Evolutionary conservation across 306 rosid species (phyloP), one percentile per base, ranked within the genome.

Genomic region (Macrotyloma uniflorum): DNA sequence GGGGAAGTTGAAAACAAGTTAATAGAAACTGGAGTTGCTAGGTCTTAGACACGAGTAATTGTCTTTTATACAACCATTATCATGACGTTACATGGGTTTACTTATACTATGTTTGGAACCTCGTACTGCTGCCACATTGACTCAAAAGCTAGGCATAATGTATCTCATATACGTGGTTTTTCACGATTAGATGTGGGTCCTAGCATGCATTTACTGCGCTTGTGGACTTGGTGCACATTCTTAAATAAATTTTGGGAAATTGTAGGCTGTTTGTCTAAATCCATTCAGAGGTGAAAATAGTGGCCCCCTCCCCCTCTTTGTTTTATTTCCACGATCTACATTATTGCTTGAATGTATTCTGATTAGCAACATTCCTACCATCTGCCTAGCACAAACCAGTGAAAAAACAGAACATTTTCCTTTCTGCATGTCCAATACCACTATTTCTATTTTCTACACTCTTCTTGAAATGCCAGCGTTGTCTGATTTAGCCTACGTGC

Each of bases 251-350:
- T 62, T 22, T 53, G 23, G 53, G 40, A 64, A 36, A 23, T 47
- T 24, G 50, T 38, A 15, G 4, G 54, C 13, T 19, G 35, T 40
- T 54, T 13, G 20, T 65, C 33, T 38, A 8, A 5, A 47, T 38
- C 23, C 54, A 24, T 43, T 45, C 54, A 40, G 26, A 58, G 50
- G 63, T 78, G 10, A 54, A 77, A 77, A 38, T 30, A 54, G 62
- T 36, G 8, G 2, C 2, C 42, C 11, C 42, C 1, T 9, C 12
- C 13, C 62, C 62, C 18, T 18, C 46, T 5, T 1, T 26, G 10
- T 26, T 46, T 46, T 28, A 9, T 49, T 55, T 54, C 30, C 16
- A 10, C 19, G 19, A 22, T 74, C 14, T 18, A 19, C 32, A 18
- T 30, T 15, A 64, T 76, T 15, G n/a, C 50, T 18, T 63, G 63